Conservation (phyloP, 2,329 filamentous ascomycete species). For the Diaporthe eres region DNA sequence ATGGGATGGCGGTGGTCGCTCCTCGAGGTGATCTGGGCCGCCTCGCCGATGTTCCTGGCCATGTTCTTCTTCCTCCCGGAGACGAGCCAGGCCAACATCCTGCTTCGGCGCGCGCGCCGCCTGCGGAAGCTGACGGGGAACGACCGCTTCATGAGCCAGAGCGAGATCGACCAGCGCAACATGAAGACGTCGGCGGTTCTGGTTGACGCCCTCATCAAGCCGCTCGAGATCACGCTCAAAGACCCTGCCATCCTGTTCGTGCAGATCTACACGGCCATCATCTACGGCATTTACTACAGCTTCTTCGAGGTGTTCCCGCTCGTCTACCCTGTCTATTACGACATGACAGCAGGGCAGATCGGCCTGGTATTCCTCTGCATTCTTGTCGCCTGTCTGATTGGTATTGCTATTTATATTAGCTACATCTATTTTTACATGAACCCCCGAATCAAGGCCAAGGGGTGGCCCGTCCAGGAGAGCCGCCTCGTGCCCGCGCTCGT, state of each 20-base stretch:
- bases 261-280: constrained; percentile 72
- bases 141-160: constrained; percentile 69
- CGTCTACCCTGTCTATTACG: constrained; percentile 72
- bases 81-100: constrained; percentile 71
- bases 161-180: constrained; percentile 74
- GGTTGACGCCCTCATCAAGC: constrained; percentile 72
- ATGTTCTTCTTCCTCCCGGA: constrained; percentile 77
- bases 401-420: constrained; percentile 61
- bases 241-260: constrained; percentile 75
- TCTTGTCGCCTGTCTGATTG: constrained; percentile 69
- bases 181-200: constrained; percentile 63
- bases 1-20: constrained; percentile 76
- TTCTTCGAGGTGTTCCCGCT: constrained; percentile 79
- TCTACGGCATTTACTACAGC: constrained; percentile 74
- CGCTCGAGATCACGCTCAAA: constrained; percentile 71
- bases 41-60: constrained; percentile 69
- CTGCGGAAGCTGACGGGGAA: constrained; percentile 74
- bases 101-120: constrained; percentile 72
- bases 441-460: constrained; percentile 62
- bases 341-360: constrained; percentile 70
- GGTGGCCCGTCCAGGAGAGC: constrained; percentile 66
- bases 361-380: constrained; percentile 74
- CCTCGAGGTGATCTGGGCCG: constrained; percentile 74
- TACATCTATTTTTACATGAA: constrained; percentile 68
- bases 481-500: constrained; percentile 69